Base-by-base conservation (phyloP, 2,329 filamentous ascomycete species). In the Fusarium sp. region DNA sequence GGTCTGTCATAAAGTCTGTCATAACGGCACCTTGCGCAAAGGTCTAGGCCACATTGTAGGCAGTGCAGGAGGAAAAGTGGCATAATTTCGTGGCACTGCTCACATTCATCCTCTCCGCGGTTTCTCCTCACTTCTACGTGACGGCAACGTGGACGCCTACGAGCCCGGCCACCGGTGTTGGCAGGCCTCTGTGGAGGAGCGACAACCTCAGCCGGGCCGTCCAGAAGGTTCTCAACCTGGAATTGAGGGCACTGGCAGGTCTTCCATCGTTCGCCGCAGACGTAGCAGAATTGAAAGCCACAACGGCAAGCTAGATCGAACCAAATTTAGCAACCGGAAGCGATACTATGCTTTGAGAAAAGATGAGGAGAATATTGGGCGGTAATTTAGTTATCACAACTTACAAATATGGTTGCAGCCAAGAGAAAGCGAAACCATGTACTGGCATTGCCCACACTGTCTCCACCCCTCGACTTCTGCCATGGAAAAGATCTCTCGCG, bases 321-420 rank as follows among this genome's bases (percentile, higher is more conserved):
- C 3, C 28, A 28, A 47, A 1, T 26, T 60, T n/a, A 45, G 32
- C 19, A 11, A 8, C 3, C 20, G 8, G 2, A 7, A 4, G 9
- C 4, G 0, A 44, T 11, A 7, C 14, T 12, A 19, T 4, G 11
- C 3, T 14, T 17, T 17, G 0, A 8, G 1, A 15, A 9, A 19
- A 23, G 20, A 12, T 1, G 6, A 23, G 14, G 20, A 6, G 12
- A 21, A 15, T 23, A 23, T 7, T 23, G 23, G 23, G 23, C 23
- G 23, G 23, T 23, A 23, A 23, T 23, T 23, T 4, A 23, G 23
- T 4, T 23, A 4, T 23, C 23, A 23, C 5, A 7, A 42, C 83
- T 68, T 66, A 88, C 86, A 83, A 5, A 89, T 88, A 49, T 88
- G 85, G 49, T 83, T 78, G 60, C 86, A 88, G 1, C 87, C 86